Evolutionary conservation across 441 rosid species (phyloP), one percentile per base, ranked within the genome.

Genomic region (Cnidoscolus chayamansa): DNA sequence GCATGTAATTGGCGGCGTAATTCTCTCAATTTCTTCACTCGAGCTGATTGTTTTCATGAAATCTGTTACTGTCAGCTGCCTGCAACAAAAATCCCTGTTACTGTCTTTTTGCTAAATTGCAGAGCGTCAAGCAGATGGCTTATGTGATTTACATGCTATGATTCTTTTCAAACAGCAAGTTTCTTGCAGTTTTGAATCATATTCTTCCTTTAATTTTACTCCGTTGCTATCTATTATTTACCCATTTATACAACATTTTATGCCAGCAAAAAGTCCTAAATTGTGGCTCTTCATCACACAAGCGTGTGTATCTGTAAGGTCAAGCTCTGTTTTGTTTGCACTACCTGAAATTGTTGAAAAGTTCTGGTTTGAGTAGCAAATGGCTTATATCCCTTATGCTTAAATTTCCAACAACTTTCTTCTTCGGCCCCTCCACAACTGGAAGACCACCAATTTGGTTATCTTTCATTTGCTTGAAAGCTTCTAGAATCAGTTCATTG

Each of bases 381-480:
- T 85, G 85, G 68, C 90, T 76, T 9, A 89, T 85, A 67, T 90
- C 93, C 83, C 90, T 86, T 81, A 90, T 88, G 85, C 97, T 90
- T 70, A 92, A 63, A 73, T 87, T 92, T 53, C 93, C 94, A 65
- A 92, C 79, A 20, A 92, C 82, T 77, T 85, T 85, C 75, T 81
- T 87, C 10, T 68, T 65, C 4, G 86, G 71, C 10, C 91, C 90
- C 63, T 86, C 88, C 19, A 89, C 78, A 0, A 89, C 90, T 0
- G 97, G 96, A 61, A 92, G 84, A 19, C 97, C 94, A 74, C 97
- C 97, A 12, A 90, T 85, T 67, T 81, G 84, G 73, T 88, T 72
- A 35, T 92, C 93, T 83, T 78, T 88, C 96, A 90, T 92, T 62
- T 77, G 75, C 77, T 89, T 89, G 76, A 92, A 92, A 56, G 93